Conservation (phyloP, 768 basidiomycete species). For the Polyporus arcularius region DNA sequence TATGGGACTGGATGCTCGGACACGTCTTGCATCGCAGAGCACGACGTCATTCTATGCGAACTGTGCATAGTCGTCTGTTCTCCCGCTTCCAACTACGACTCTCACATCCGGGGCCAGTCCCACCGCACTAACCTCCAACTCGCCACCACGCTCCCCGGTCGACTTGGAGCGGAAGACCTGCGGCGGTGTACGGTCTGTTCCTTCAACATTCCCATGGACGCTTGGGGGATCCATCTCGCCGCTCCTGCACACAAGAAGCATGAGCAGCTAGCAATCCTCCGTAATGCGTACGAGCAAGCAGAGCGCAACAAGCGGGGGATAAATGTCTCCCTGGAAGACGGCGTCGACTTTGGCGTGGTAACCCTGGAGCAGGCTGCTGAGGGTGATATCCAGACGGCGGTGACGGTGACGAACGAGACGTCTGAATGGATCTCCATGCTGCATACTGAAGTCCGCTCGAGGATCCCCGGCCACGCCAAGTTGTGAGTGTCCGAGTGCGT, state of each 20-base stretch:
- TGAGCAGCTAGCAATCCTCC: conserved; percentile 41
- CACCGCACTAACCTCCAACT: conserved; percentile 9
- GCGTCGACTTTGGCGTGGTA: conserved; percentile 54
- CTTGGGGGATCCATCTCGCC: conserved; percentile 39
- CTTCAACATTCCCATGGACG: conserved; percentile 26
- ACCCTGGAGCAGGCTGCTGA: conserved; percentile 35
- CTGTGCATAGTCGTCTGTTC: conserved; percentile 20
- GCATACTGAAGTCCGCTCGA: conserved; percentile 3
- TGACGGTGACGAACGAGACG: conserved; percentile 18
- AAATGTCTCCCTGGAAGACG: conserved; percentile 36
- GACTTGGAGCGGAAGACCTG: conserved; percentile 6
- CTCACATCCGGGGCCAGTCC: conserved; percentile 11
- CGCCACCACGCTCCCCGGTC: neutral
- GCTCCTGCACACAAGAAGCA: conserved; percentile 36
- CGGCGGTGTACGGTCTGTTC: conserved; percentile 35
- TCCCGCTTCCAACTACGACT: neutral
- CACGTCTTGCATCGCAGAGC: conserved; percentile 16
- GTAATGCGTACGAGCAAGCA: conserved; percentile 49
- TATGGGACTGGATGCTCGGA: conserved; percentile 19
- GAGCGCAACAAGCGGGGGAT: conserved; percentile 58
- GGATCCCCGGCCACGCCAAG: conserved; percentile 1
- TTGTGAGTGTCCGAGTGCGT: conserved; percentile 2
- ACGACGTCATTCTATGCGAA: conserved; percentile 27
- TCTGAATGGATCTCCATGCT: conserved; percentile 15
- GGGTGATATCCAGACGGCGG: conserved; percentile 9